Evolutionary conservation across 2,329 filamentous ascomycete species (phyloP), one percentile per base, ranked within the genome.

Genomic region (Didymella keratinophila): DNA sequence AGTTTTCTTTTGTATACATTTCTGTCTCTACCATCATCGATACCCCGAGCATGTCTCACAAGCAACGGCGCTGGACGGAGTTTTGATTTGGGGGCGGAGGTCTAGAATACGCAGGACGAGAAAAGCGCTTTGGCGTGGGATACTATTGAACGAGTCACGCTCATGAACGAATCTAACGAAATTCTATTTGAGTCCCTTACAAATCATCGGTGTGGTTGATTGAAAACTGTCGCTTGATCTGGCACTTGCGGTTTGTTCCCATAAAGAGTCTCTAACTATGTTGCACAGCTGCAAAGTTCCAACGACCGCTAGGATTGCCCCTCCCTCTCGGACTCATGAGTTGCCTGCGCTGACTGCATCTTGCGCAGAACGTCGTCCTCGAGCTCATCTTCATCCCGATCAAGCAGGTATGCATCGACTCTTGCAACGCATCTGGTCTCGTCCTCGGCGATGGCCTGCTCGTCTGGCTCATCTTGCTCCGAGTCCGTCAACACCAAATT

Each of bases 41-140:
- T 69, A 69, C 67, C 66, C 67, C 43, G 58, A 66, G 61, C 62
- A 59, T 54, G 52, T 56, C 59, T 62, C 64, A 58, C 51, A 49
- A 57, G 60, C 58, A 56, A 61, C 51, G 61, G 63, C 63, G 63
- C 57, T 54, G 39, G 34, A 62, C 32, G 65, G 65, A 63, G 64
- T 66, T 64, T 50, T 27, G 11, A 27, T 52, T 36, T 55, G 41
- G 37, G 25, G 27, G 16, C 11, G 4, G 25, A 20, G 27, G 39
- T 54, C 53, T 41, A 27, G 43, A 44, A 34, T 39, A 54, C 36
- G 16, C 25, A 34, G 20, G 23, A 37, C 42, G 21, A 47, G 55
- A 48, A 53, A 49, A 53, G 50, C 44, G 45, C 49, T 45, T 37
- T 49, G 49, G 32, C 27, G 39, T 27, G 18, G 16, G 16, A 25